Conservation (phyloP, 2,329 filamentous ascomycete genomes). For the Colletotrichum phormii region DNA sequence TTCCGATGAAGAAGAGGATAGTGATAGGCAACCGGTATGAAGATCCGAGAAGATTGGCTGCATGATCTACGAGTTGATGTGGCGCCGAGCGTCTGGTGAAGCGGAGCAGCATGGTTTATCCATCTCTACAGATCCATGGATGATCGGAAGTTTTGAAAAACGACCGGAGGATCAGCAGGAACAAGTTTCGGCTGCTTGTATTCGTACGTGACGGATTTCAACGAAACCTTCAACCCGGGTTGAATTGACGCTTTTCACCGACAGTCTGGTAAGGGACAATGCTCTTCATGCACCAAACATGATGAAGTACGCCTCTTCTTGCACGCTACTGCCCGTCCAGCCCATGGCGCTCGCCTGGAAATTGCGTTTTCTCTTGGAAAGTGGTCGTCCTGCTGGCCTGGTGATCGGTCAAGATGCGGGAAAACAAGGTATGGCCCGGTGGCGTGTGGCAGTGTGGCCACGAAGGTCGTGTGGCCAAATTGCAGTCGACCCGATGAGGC, state of each 20-base stretch:
- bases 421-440: constrained; percentile 10
- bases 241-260: neutral
- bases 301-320: neutral
- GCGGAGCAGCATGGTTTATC: constrained; percentile 17
- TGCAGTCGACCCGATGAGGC: constrained; percentile 23
- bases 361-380: neutral
- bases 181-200: neutral
- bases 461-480: constrained; percentile 6
- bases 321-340: neutral
- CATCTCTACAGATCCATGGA: constrained; percentile 7
- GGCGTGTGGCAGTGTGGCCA: constrained; percentile 14
- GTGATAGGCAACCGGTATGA: constrained; percentile 6
- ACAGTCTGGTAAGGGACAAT: neutral
- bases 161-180: constrained; percentile 1
- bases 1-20: constrained; percentile 17
- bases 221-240: neutral
- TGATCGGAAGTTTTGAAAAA: constrained; percentile 1
- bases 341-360: neutral
- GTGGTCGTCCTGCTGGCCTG: neutral
- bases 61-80: constrained; percentile 22
- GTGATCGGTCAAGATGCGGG: neutral
- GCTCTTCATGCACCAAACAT: constrained; percentile 6
- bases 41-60: constrained; percentile 3
- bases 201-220: neutral
- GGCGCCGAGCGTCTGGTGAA: constrained; percentile 4